Evolutionary conservation across 164 flowering plant species (phyloP).

Genomic region (Warburgia ugandensis): DNA sequence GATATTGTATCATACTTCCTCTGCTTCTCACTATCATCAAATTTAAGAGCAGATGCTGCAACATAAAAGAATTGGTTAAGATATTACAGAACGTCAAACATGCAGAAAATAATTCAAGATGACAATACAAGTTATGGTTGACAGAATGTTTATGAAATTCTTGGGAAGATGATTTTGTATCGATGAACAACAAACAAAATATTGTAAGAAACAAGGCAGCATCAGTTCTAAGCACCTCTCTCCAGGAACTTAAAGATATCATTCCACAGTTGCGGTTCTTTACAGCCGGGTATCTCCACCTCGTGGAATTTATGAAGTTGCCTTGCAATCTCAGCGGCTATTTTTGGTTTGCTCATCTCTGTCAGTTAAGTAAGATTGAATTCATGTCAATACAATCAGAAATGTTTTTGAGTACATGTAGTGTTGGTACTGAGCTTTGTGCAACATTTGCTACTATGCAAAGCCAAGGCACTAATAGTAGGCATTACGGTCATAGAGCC

Average conservation of each 20-base stretch:
- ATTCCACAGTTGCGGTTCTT: slow-evolving; percentile 88
- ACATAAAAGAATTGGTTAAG: neutral
- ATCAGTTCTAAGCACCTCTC: slow-evolving; percentile 39
- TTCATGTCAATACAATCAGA: neutral
- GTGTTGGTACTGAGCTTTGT: neutral
- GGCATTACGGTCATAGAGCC: too few relatives aligned
- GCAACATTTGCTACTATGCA: too few relatives aligned
- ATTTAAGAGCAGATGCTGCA: slow-evolving; percentile 78
- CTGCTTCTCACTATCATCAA: slow-evolving; percentile 76
- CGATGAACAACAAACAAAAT: too few relatives aligned
- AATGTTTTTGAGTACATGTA: neutral
- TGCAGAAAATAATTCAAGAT: too few relatives aligned
- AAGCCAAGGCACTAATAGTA: too few relatives aligned
- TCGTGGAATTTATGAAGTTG: slow-evolving; percentile 73
- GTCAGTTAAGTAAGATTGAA: slow-evolving; percentile 12
- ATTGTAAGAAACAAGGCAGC: neutral
- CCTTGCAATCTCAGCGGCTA: slow-evolving; percentile 86
- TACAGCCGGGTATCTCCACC: slow-evolving; percentile 82
- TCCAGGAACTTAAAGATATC: slow-evolving; percentile 68
- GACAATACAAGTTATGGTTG: too few relatives aligned
- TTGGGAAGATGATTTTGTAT: too few relatives aligned
- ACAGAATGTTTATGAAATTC: too few relatives aligned
- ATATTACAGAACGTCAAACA: slow-evolving; percentile 1
- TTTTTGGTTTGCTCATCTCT: slow-evolving; percentile 81
- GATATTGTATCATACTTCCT: slow-evolving; percentile 56